phyloP scores from a whole-genome alignment of 169 alveolate species.

The Prorocentrum cordatum region DNA sequence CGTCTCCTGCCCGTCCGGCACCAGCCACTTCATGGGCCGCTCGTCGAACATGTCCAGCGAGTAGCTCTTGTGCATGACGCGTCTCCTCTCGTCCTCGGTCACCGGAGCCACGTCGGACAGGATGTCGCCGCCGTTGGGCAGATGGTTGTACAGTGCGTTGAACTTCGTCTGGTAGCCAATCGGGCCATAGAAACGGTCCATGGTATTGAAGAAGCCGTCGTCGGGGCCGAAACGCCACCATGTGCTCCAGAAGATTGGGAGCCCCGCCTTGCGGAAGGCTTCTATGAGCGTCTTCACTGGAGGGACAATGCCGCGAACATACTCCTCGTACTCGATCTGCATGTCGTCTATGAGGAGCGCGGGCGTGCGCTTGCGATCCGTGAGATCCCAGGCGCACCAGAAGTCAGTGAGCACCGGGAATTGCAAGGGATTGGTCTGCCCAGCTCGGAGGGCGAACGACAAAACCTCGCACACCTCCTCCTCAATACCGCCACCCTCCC shows the following conservation, averaged over 20 bases:
- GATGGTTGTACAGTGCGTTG: conserved; percentile 34
- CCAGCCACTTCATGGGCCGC: conserved; percentile 40
- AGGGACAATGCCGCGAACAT: conserved; percentile 34
- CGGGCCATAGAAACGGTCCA: conserved; percentile 47
- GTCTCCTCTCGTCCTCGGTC: neutral
- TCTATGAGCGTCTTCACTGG: neutral
- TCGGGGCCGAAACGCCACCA: conserved; percentile 65
- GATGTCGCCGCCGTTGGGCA: conserved; percentile 17
- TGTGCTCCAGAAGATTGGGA: conserved; percentile 50
- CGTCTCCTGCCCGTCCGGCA: neutral
- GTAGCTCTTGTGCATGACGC: conserved; percentile 59
- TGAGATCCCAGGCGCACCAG: conserved; percentile 41
- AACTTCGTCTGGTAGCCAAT: conserved; percentile 1
- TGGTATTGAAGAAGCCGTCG: conserved; percentile 37
- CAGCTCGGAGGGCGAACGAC: no score
- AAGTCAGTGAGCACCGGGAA: conserved; percentile 23
- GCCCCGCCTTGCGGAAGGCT: conserved; percentile 23
- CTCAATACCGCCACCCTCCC: no score
- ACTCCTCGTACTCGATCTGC: conserved; percentile 42
- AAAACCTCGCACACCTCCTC: no score
- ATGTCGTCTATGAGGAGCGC: conserved; percentile 31
- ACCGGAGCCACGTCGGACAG: conserved; percentile 12
- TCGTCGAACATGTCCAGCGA: conserved; percentile 52
- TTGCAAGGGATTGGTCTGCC: conserved; percentile 33
- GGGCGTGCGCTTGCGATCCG: conserved; percentile 29